Conservation (phyloP, 257 asterid genomes). For the Lithospermum erythrorhizon region DNA sequence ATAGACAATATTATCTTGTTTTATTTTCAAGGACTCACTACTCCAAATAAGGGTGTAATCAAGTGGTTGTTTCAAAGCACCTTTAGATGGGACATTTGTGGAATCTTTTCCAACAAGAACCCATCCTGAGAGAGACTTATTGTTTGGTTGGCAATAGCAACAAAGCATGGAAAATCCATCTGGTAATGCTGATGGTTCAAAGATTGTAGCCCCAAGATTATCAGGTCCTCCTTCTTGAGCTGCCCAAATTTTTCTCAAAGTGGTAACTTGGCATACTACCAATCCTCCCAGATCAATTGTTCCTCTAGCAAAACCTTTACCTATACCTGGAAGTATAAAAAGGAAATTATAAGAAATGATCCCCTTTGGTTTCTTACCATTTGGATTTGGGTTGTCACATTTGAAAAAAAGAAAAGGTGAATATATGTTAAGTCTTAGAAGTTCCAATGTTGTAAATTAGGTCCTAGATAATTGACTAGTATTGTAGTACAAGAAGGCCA, state of each 20-base stretch:
- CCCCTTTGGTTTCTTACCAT: too few species aligned
- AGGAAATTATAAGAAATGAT: too few species aligned
- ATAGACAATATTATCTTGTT: conserved; percentile 22
- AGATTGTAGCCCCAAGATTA: conserved; percentile 58
- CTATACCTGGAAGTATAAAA: not conserved
- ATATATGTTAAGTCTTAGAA: too few species aligned
- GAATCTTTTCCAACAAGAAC: conserved; percentile 54
- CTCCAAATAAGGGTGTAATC: conserved; percentile 30
- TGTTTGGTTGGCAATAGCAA: conserved; percentile 64
- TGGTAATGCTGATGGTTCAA: conserved; percentile 54
- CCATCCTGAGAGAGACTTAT: conserved; percentile 50
- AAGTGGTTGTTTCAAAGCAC: conserved; percentile 25
- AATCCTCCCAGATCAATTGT: conserved; percentile 57
- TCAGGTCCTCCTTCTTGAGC: conserved; percentile 65
- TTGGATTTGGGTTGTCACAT: too few species aligned
- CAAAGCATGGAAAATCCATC: conserved; percentile 70
- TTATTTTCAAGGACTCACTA: conserved; percentile 16
- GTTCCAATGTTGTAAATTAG: too few species aligned
- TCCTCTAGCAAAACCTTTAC: conserved; percentile 42
- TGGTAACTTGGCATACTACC: conserved; percentile 35
- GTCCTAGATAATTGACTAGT: too few species aligned
- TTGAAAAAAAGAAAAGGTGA: too few species aligned
- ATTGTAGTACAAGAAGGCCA: too few species aligned
- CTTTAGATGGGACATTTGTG: conserved; percentile 6
- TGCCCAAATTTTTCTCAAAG: conserved; percentile 47